Base-by-base conservation (phyloP, 2,329 filamentous ascomycete genomes). In the Monilinia fructigena region DNA sequence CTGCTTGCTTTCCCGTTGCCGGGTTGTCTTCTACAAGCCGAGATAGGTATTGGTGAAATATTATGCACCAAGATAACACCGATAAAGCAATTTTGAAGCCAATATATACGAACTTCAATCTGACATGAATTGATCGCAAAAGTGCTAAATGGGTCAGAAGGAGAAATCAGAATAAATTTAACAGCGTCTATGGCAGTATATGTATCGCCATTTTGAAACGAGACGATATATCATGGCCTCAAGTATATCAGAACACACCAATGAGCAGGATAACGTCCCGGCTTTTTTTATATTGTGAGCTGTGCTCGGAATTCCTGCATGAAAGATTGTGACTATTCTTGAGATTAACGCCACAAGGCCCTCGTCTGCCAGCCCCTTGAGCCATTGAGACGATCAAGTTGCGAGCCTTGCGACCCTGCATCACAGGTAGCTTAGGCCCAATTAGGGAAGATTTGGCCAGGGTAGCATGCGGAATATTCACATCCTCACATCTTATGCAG, bases 141-240 rank as follows among this genome's bases (percentile, higher is more conserved):
- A 67, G 67, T 67, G 69, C 70, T 70, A 73, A 73, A 71, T 68
- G 55, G 55, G 65, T 68, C 38, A 69, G 63, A 73, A 71, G 67
- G 66, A 72, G 68, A 66, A 68, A 68, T 66, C 68, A 28, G 63
- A 40, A 67, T 67, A 67, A 66, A 59, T 70, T 69, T 61, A 67
- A 68, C 69, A 71, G 74, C 74, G 72, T 61, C 69, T 75, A 75
- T 54, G 52, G 58, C 70, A 70, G 70, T 76, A 75, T 76, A 76
- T 75, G 72, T 75, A 74, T 72, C 65, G 65, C 58, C 35, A 62
- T 66, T 55, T 55, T 8, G 42, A 65, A 60, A 60, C 55, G 63
- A 47, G 35, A 55, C 58, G 68, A 68, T 68, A 68, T 68, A 64
- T 66, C 48, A 70, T 67, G 63, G 61, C 65, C 67, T 69, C 72